phyloP scores from a whole-genome alignment of 2,329 filamentous ascomycete species.

The Colletotrichum spaethianum region DNA sequence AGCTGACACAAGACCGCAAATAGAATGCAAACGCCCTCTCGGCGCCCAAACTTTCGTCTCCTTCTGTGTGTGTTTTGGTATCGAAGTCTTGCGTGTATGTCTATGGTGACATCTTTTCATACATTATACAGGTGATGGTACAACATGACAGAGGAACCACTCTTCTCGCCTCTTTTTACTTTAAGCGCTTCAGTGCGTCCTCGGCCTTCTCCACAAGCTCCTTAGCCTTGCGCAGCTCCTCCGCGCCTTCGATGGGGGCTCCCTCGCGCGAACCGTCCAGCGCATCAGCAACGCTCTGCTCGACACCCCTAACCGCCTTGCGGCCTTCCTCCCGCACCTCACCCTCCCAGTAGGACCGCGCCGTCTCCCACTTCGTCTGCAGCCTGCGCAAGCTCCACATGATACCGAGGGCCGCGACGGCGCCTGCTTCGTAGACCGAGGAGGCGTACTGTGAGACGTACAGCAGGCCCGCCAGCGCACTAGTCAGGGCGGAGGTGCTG shows the following conservation, averaged over 20 bases:
- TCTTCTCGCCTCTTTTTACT: constrained; percentile 49
- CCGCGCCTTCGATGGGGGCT: constrained; percentile 45
- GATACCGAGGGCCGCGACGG: constrained; percentile 72
- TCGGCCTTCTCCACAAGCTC: constrained; percentile 65
- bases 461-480: constrained; percentile 67
- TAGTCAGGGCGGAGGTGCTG: constrained; percentile 77
- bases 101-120: constrained; percentile 30
- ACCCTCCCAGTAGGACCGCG: constrained; percentile 73
- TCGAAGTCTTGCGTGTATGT: constrained; percentile 9
- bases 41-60: neutral
- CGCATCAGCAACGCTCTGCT: constrained; percentile 65
- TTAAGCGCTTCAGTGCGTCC: constrained; percentile 63
- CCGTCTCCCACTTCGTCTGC: constrained; percentile 75
- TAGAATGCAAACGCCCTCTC: constrained; percentile 14
- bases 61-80: neutral
- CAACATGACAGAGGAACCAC: constrained; percentile 18
- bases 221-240: constrained; percentile 57
- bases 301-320: constrained; percentile 71
- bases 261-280: constrained; percentile 53
- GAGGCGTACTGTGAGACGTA: constrained; percentile 70
- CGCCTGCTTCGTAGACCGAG: constrained; percentile 72
- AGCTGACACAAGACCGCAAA: neutral
- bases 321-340: constrained; percentile 78
- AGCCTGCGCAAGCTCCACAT: constrained; percentile 72
- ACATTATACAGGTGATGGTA: constrained; percentile 41